Conservation (phyloP, 2,329 filamentous ascomycete genomes). For the Torrubiella hemipterigena region DNA sequence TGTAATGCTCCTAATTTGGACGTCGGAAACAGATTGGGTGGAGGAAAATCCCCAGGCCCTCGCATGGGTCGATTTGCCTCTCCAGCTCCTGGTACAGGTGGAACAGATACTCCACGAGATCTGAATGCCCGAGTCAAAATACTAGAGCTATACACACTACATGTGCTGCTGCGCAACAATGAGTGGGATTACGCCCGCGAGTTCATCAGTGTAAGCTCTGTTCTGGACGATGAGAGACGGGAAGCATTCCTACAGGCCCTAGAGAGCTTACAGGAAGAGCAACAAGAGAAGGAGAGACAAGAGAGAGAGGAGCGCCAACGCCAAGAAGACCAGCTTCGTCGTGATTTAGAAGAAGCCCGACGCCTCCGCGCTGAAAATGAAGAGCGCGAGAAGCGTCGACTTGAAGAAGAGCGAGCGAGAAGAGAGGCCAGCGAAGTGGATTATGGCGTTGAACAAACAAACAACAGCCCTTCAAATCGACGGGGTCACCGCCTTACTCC, state of each 20-base stretch:
- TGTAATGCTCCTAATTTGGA: slow-evolving; percentile 63
- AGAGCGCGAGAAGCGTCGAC: slow-evolving; percentile 36
- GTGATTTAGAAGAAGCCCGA: slow-evolving; percentile 45
- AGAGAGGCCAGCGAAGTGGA: slow-evolving; percentile 49
- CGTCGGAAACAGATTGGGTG: slow-evolving; percentile 50
- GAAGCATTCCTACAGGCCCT: slow-evolving; percentile 83
- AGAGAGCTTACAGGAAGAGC: slow-evolving; percentile 73
- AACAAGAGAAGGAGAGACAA: slow-evolving; percentile 55
- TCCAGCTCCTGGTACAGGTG: slow-evolving; percentile 39
- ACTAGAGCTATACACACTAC: slow-evolving; percentile 86
- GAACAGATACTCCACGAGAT: slow-evolving; percentile 73
- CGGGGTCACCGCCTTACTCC: slow-evolving; percentile 18
- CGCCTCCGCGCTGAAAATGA: slow-evolving; percentile 46
- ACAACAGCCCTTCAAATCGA: slow-evolving; percentile 23
- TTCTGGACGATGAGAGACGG: slow-evolving; percentile 83
- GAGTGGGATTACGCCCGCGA: slow-evolving; percentile 94
- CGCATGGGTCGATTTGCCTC: slow-evolving; percentile 27
- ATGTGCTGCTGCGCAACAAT: slow-evolving; percentile 83
- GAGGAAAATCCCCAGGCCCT: slow-evolving; percentile 23
- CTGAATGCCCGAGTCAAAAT: slow-evolving; percentile 80
- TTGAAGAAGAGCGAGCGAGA: slow-evolving; percentile 41
- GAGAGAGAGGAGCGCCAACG: slow-evolving; percentile 46
- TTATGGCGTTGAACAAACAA: slow-evolving; percentile 52
- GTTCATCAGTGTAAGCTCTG: slow-evolving; percentile 76
- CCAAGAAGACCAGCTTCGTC: slow-evolving; percentile 44